Percentiles rank a stretch among this genome's conserved stretches.
Evolutionary conservation across 148 eudicot genomes (phyloP).

Genomic region (Talinum fruticosum): DNA sequence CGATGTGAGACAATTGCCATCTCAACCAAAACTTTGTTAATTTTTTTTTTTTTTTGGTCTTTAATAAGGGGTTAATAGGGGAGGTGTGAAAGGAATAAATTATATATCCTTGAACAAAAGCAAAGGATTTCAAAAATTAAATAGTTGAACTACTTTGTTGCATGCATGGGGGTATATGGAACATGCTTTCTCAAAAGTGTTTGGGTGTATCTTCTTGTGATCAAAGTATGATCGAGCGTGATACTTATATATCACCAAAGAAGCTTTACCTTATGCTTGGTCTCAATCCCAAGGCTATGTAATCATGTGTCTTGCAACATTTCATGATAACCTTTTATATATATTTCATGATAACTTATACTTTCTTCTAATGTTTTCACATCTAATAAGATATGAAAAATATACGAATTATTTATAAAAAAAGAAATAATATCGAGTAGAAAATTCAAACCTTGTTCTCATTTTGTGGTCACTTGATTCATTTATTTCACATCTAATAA

Average conservation of each 20-base stretch:
- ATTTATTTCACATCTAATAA: no score
- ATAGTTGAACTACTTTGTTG: neutral
- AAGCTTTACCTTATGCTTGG: slow-evolving; percentile 3
- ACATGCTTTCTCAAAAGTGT: slow-evolving; percentile 22
- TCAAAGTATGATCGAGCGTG: neutral
- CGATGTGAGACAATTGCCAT: no score
- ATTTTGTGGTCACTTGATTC: no score
- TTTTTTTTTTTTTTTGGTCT: slow-evolving; percentile 1
- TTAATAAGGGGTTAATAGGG: slow-evolving; percentile 4
- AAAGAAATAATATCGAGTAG: no score
- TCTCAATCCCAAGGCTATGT: slow-evolving; percentile 1
- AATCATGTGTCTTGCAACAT: neutral
- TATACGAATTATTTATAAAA: no score
- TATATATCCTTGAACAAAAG: slow-evolving; percentile 27
- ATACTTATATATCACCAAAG: neutral
- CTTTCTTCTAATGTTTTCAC: no score
- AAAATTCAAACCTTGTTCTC: no score
- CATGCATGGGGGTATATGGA: slow-evolving; percentile 10
- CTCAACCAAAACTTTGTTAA: no score
- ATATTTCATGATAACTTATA: no score
- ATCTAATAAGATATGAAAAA: no score
- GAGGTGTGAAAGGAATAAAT: slow-evolving; percentile 25
- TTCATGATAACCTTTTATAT: no score
- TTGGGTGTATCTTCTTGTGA: slow-evolving; percentile 15
- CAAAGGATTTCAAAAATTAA: slow-evolving; percentile 12